These are phyloP conservation scores for Carex pumila DNA, from an alignment of 176 grass and related monocot genomes.

Conservation along the genomic window DNA sequence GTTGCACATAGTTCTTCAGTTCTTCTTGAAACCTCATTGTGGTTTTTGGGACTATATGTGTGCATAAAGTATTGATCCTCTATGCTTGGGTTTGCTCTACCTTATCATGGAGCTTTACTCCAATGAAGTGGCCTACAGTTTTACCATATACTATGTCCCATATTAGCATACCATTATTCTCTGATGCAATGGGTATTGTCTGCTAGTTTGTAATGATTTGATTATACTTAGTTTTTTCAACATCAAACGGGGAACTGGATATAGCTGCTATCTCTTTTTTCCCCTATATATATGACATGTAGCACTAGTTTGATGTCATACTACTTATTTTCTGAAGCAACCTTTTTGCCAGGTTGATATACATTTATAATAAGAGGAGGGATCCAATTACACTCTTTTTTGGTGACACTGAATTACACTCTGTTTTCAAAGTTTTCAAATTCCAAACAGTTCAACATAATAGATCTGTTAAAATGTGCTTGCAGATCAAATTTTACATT, in stretches of 20 bases:
- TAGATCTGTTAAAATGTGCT: no score
- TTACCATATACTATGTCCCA: neutral
- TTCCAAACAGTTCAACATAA: no score
- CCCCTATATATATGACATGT: neutral
- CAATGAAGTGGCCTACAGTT: constrained; percentile 26
- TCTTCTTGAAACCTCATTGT: constrained; percentile 17
- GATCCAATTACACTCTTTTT: no score
- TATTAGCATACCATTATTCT: neutral
- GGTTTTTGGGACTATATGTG: constrained; percentile 34
- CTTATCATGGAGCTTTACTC: constrained; percentile 33
- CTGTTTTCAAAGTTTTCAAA: no score
- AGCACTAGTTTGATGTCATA: neutral
- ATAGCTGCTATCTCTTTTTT: neutral
- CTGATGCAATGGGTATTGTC: neutral
- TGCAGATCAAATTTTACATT: no score
- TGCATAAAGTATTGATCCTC: constrained; percentile 31
- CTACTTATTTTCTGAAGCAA: neutral
- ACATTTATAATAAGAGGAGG: neutral
- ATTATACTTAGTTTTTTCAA: neutral
- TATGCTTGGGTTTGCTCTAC: constrained; percentile 27
- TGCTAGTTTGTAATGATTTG: neutral
- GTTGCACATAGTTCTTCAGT: constrained; percentile 29
- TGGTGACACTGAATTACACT: no score
- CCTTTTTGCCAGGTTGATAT: neutral
- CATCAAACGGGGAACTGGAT: neutral